A percentile compares a stretch with the other conserved stretches of the same genome.
Evolutionary conservation across 1,284 basidiomycete species (phyloP).

Genomic region (Leccinum pallidistipes): DNA sequence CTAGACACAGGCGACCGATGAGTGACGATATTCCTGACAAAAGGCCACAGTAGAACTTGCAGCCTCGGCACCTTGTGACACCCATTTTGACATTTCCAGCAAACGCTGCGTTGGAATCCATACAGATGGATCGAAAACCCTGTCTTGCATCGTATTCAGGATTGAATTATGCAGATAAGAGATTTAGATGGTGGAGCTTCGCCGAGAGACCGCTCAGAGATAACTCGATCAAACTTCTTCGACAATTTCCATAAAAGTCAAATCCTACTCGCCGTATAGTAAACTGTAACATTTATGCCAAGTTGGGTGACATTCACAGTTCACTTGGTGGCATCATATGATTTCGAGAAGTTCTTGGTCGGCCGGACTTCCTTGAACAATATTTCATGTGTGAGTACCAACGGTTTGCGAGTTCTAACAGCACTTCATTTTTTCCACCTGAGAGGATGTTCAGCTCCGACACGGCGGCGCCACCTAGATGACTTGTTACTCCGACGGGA

Average conservation of each 20-base stretch:
- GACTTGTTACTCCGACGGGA: background rate
- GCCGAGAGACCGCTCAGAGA: background rate
- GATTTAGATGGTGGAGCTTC: background rate
- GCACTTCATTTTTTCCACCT: background rate
- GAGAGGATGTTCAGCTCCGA: background rate
- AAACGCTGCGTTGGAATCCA: slow-evolving; percentile 28
- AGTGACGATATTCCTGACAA: slow-evolving; percentile 26
- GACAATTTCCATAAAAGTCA: background rate
- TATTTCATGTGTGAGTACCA: background rate
- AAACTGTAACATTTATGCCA: background rate
- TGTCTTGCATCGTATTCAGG: slow-evolving; percentile 4
- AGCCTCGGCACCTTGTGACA: slow-evolving; percentile 66
- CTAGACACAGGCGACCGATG: slow-evolving; percentile 40
- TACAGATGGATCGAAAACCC: slow-evolving; percentile 17
- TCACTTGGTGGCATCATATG: background rate
- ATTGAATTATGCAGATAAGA: background rate
- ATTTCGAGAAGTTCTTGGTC: background rate
- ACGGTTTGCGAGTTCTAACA: background rate
- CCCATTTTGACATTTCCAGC: slow-evolving; percentile 37
- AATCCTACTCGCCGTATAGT: background rate
- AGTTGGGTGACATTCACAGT: background rate
- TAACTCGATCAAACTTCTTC: background rate
- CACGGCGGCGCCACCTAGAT: background rate
- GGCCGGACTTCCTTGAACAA: background rate
- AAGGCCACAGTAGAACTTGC: slow-evolving; percentile 44